Evolutionary conservation across 2,329 filamentous ascomycete species (phyloP).

Genomic region (Alternaria arborescens): DNA sequence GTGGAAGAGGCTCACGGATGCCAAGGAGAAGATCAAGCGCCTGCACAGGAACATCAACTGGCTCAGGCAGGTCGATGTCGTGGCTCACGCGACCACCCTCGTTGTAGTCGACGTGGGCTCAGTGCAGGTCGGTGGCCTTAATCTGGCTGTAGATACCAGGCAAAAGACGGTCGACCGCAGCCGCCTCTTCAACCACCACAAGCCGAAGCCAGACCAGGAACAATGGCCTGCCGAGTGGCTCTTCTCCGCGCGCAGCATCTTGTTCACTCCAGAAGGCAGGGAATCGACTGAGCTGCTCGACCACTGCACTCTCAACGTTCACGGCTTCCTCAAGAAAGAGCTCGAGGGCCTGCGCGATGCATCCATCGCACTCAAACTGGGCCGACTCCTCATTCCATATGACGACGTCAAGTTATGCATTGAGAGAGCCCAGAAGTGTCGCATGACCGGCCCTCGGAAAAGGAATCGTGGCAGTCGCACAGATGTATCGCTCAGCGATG

Average conservation of each 20-base stretch:
- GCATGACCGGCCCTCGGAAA: constrained; percentile 30
- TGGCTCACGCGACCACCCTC: constrained; percentile 80
- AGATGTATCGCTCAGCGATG: constrained; percentile 73
- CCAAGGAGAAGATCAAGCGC: constrained; percentile 86
- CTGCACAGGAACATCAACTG: constrained; percentile 87
- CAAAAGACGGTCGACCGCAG: constrained; percentile 90
- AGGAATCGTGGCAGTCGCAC: constrained; percentile 44
- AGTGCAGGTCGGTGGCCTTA: constrained; percentile 83
- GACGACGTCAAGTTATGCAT: constrained; percentile 79
- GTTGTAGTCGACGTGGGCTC: constrained; percentile 83
- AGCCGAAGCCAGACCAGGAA: constrained; percentile 61
- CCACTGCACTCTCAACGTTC: constrained; percentile 85
- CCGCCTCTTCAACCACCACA: constrained; percentile 79
- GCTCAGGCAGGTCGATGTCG: constrained; percentile 87
- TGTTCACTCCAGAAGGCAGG: constrained; percentile 85
- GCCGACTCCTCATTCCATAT: constrained; percentile 86
- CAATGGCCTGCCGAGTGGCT: constrained; percentile 91
- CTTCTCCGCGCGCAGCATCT: constrained; percentile 80
- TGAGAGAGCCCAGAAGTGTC: constrained; percentile 62
- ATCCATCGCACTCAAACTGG: constrained; percentile 88
- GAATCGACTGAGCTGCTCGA: constrained; percentile 91
- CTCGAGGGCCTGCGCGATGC: constrained; percentile 89
- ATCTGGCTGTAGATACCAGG: constrained; percentile 87
- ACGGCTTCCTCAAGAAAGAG: constrained; percentile 87
- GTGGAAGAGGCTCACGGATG: constrained; percentile 79